Conservation (phyloP, 129 eudicot species). For the Saposhnikovia divaricata region DNA sequence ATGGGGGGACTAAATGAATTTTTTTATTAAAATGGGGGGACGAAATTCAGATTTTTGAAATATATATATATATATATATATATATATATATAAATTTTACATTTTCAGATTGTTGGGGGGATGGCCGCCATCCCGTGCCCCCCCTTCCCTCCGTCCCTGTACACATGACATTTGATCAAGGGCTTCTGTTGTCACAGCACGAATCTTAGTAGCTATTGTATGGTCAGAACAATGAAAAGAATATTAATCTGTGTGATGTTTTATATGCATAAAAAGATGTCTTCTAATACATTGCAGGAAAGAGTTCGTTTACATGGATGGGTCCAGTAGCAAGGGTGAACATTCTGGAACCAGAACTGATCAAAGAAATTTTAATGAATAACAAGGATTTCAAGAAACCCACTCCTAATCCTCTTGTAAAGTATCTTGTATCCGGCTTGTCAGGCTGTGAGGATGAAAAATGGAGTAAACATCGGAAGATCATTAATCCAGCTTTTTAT, state of each 20-base stretch:
- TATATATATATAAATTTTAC: too few relatives aligned
- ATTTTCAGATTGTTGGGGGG: too few relatives aligned
- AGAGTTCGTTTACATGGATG: conserved; percentile 46
- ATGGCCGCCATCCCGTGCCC: too few relatives aligned
- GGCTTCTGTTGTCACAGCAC: background rate
- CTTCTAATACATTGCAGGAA: conserved; percentile 27
- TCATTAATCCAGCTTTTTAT: conserved; percentile 60
- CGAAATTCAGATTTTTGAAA: too few relatives aligned
- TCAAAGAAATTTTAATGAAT: conserved; percentile 48
- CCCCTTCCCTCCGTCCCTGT: too few relatives aligned
- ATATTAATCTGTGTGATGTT: background rate
- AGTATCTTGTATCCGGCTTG: conserved; percentile 41
- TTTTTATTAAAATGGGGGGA: too few relatives aligned
- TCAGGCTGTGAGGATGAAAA: conserved; percentile 54
- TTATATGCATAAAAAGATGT: background rate
- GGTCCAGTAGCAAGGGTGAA: conserved; percentile 54
- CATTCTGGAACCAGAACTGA: conserved; percentile 51
- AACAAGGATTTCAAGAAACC: conserved; percentile 48
- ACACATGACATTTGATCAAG: background rate
- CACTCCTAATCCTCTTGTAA: conserved; percentile 43
- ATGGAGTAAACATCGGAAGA: conserved; percentile 70
- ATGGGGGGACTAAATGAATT: too few relatives aligned
- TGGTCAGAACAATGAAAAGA: background rate
- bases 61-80: too few relatives aligned
- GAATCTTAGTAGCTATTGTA: background rate